Evolutionary conservation across 352 stramenopile species (phyloP), one percentile per base, ranked within the genome.

Genomic region (Phytophthora syringae): DNA sequence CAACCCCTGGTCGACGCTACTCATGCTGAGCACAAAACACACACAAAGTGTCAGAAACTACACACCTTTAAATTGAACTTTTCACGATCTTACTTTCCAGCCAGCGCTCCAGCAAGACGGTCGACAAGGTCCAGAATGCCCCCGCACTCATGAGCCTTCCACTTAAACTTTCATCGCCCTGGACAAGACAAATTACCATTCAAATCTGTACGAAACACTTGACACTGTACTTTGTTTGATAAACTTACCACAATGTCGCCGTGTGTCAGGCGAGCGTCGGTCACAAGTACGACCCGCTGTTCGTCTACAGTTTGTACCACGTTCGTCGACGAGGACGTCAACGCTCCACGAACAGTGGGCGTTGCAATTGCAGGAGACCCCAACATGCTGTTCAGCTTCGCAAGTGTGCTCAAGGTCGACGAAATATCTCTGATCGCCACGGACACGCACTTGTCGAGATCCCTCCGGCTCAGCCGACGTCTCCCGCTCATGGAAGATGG

Each of bases 31-130:
- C 12, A 22, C 36, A 21, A 43, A 7, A 2, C 0, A 43, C 36
- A 43, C 36, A 25, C 40, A 47, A 47, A 47, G 37, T 43, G 15
- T 22, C n/a, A 43, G 11, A 7, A 22, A 43, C 21, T 16, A 16
- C 21, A 43, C 4, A 42, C 68, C 4, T 43, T 43, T 7, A 5
- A 10, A n/a, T 43, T 43, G 37, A 43, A n/a, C 15, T 4, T 20
- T 43, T 16, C 10, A 13, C 37, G 12, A 21, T 13, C 49, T 27
- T 60, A 85, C 79, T 88, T 88, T 50, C 84, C 79, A 16, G 77
- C 74, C 11, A 90, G 64, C 5, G 77, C 75, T 3, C 66, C 77
- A 12, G 75, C 81, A 40, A 88, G 79, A 55, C 84, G 82, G 47
- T 86, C 77, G 39, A 84, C 64, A 25, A 75, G 68, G 21, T 84